Base-by-base conservation (phyloP, 208 protist genomes). In the Borovskyia barvae region DNA sequence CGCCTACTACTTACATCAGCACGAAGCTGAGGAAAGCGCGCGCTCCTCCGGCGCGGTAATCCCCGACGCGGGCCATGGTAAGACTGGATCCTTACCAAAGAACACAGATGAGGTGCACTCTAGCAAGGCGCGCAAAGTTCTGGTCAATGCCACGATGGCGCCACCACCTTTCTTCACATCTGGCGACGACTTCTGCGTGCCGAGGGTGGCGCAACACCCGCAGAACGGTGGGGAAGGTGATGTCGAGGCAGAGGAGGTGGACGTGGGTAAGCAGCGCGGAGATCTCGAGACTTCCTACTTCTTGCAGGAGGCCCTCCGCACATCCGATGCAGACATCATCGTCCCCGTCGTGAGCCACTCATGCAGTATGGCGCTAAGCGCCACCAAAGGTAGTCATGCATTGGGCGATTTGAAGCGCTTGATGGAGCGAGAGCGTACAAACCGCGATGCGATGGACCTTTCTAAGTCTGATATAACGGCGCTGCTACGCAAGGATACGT, bases 151-250 rank as follows among this genome's bases (percentile, higher is more conserved):
- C 24, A 39, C 36, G 0, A n/a, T 76, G 20, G 49, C 62, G 2
- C 80, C 76, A 28, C 87, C 87, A 9, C 37, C 52, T 5, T 93
- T 93, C 70, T 90, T 93, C 63, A 42, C 43, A 7, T 71, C 72
- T 17, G 82, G 82, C 0, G 45, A 75, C 35, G 87, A 93, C 68
- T 93, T 93, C 59, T 72, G 76, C 28, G 25, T 73, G 5, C 28
- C 66, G 9, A 26, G 45, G 3, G 29, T 43, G 2, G 9, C 24
- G 17, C 26, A 15, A 35, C 2, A 37, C 33, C 14, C 12, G 14
- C 2, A 24, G 28, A 20, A 15, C n/a, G 28, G 14, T 7, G 30
- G 15, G 0, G 26, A 5, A 43, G 22, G 30, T 4, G 47, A 67
- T 1, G 30, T 29, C 36, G 48, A 62, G 26, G 53, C 43, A 8